Base-by-base conservation (phyloP, 169 alveolate species). In the Babesia bovis region DNA sequence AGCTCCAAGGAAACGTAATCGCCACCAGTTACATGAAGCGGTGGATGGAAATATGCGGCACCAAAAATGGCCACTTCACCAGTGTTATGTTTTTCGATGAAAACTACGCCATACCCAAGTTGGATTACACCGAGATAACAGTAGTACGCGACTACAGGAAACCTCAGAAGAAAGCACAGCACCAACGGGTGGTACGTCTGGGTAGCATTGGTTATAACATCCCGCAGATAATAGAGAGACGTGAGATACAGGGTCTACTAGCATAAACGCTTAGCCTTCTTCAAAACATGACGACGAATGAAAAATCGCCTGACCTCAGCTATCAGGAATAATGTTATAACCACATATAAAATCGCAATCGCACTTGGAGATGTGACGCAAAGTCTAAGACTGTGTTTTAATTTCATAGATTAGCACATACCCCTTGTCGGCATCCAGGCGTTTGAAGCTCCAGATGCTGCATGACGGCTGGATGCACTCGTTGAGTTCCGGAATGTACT, bases 381-480 rank as follows among this genome's bases (percentile, higher is more conserved):
- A 0, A 59, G 53, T 53, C 86, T 68, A 53, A 21, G 53, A 21
- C 52, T 4, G 0, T 3, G 26, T 53, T 9, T 2, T 0, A 15
- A 0, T 30, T 4, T 1, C 26, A 2, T 10, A 17, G 13, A 4
- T 1, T 7, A 2, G 15, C 15, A 33, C 38, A n/a, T 53, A 76
- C 85, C 85, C 81, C 7, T 84, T 84, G 23, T 66, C 84, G 30
- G 60, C 65, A 19, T 88, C 84, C 57, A 84, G 59, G 35, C 83
- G 59, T 66, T 88, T 84, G 69, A 88, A 82, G 44, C 68, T 63
- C 93, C 93, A 88, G 17, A 88, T 72, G 21, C 78, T 82, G 58
- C 93, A 88, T 33, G 63, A 68, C 15, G 93, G 93, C 44, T 88
- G 70, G n/a, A 83, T 57, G 53, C 93, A 88, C 17, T 72, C 47